These are phyloP conservation scores for Abelmoschus esculentus DNA, from an alignment of 345 rosid species.

Conservation along the genomic window DNA sequence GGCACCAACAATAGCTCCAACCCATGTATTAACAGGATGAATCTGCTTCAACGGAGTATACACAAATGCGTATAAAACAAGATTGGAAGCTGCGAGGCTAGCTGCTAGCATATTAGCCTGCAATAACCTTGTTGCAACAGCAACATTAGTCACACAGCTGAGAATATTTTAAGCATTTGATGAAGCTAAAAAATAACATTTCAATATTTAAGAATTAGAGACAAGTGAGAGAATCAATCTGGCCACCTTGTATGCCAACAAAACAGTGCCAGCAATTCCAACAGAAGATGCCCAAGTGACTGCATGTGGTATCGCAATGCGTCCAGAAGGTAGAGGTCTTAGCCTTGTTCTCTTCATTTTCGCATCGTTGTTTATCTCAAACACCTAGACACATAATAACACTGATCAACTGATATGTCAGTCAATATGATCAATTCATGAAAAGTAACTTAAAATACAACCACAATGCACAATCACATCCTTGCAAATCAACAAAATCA, in stretches of 20 bases:
- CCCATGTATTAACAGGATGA: slow-evolving; percentile 97
- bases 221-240: slow-evolving; percentile 9
- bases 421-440: not conserved
- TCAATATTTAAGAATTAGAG: slow-evolving; percentile 15
- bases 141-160: slow-evolving; percentile 26
- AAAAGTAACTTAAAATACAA: not conserved
- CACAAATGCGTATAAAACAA: slow-evolving; percentile 62
- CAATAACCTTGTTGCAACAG: slow-evolving; percentile 51
- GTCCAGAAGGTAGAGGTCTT: slow-evolving; percentile 86
- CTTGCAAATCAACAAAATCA: not conserved
- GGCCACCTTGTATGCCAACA: slow-evolving; percentile 75
- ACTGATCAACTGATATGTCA: not conserved
- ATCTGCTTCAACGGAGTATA: slow-evolving; percentile 91
- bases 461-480: not conserved
- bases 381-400: slow-evolving; percentile 37
- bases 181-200: slow-evolving; percentile 15
- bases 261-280: slow-evolving; percentile 66
- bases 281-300: slow-evolving; percentile 68
- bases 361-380: slow-evolving; percentile 81
- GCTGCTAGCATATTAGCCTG: slow-evolving; percentile 94
- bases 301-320: slow-evolving; percentile 65
- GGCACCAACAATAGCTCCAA: slow-evolving; percentile 97
- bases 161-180: not conserved
- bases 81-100: slow-evolving; percentile 80
- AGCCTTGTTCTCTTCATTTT: slow-evolving; percentile 85